These are phyloP conservation scores for Aspergillus campestris DNA, from an alignment of 495 filamentous ascomycete genomes.

Conservation along the genomic window DNA sequence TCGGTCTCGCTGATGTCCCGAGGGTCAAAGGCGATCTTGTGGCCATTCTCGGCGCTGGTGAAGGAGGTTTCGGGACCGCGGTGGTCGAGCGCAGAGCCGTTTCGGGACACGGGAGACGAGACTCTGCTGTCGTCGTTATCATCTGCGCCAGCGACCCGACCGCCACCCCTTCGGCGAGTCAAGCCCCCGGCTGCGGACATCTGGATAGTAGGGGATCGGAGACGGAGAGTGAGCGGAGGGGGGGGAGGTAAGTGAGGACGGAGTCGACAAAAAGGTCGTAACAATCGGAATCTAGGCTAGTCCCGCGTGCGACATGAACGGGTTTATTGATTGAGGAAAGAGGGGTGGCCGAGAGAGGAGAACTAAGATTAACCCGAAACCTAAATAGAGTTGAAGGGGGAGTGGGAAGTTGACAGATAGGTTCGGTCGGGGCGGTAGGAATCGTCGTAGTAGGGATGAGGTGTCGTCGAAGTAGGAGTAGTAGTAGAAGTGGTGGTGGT, in stretches of 20 bases:
- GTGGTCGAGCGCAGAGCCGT: slow-evolving; percentile 51
- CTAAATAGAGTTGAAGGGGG: slow-evolving; percentile 1
- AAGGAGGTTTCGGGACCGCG: slow-evolving; percentile 80
- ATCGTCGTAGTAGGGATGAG: no score
- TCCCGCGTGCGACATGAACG: slow-evolving; percentile 18
- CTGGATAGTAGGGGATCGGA: slow-evolving; percentile 16
- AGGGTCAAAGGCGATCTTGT: slow-evolving; percentile 97
- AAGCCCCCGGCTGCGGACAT: slow-evolving; percentile 66
- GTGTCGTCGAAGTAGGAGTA: no score
- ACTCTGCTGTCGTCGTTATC: slow-evolving; percentile 61
- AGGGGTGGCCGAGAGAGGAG: not conserved
- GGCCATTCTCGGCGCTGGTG: slow-evolving; percentile 88
- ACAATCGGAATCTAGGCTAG: slow-evolving; percentile 20
- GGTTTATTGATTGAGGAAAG: not conserved
- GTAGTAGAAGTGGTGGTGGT: no score
- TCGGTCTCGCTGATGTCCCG: slow-evolving; percentile 94
- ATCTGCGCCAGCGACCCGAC: slow-evolving; percentile 45
- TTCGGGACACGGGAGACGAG: slow-evolving; percentile 57
- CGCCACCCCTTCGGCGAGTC: slow-evolving; percentile 67
- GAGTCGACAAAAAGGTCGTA: not conserved
- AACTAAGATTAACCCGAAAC: slow-evolving; percentile 7
- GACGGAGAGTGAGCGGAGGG: slow-evolving; percentile 4
- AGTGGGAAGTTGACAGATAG: no score
- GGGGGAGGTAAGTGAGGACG: slow-evolving; percentile 4
- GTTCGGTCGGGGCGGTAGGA: no score